phyloP scores from a whole-genome alignment of 176 grass and related monocot species.

The Metroxylon sagu region DNA sequence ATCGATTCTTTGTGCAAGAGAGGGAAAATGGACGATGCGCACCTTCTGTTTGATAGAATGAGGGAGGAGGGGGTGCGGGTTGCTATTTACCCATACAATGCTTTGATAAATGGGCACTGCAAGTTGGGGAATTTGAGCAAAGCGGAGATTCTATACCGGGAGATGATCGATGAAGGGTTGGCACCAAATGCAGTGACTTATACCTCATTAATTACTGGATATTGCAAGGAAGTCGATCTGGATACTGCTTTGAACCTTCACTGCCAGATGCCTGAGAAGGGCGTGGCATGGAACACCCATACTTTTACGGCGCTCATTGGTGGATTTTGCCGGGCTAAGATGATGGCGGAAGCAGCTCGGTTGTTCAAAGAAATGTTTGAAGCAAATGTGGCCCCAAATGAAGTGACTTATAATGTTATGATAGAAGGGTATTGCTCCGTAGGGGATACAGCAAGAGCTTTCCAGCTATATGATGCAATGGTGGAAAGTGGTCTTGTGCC shows the following conservation, averaged over 20 bases:
- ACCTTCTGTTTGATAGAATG: slow-evolving; percentile 50
- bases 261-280: slow-evolving; percentile 34
- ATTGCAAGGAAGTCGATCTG: slow-evolving; percentile 45
- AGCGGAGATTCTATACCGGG: slow-evolving; percentile 31
- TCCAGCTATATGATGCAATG: slow-evolving; percentile 69
- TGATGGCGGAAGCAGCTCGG: slow-evolving; percentile 50
- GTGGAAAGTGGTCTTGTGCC: slow-evolving; percentile 40
- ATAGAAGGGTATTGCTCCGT: slow-evolving; percentile 53
- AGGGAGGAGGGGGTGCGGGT: slow-evolving; percentile 32
- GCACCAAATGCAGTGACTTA: slow-evolving; percentile 49
- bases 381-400: slow-evolving; percentile 38
- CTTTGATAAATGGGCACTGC: slow-evolving; percentile 65
- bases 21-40: slow-evolving; percentile 48
- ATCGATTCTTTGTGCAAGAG: slow-evolving; percentile 77
- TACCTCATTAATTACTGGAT: slow-evolving; percentile 42
- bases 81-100: slow-evolving; percentile 82
- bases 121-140: slow-evolving; percentile 33
- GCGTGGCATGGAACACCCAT: slow-evolving; percentile 42
- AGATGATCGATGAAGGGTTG: slow-evolving; percentile 47
- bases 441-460: slow-evolving; percentile 49
- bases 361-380: slow-evolving; percentile 57
- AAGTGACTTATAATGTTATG: slow-evolving; percentile 78
- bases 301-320: slow-evolving; percentile 56
- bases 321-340: slow-evolving; percentile 55
- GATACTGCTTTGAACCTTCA: slow-evolving; percentile 46